phyloP scores from a whole-genome alignment of 192 early-diverging fungal species.

The Mortierella hygrophila region DNA sequence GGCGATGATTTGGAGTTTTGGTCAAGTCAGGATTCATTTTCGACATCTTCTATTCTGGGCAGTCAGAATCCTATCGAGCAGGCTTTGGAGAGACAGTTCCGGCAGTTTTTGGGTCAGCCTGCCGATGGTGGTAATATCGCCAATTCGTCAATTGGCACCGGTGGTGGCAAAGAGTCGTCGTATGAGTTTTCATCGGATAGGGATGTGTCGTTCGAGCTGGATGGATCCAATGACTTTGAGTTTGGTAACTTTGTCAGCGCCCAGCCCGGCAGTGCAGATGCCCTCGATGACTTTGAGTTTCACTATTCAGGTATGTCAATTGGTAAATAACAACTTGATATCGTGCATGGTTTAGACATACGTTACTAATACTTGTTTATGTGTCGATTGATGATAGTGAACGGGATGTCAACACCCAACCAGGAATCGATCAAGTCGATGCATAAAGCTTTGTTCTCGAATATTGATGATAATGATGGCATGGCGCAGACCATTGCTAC shows the following conservation, averaged over 20 bases:
- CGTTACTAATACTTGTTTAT: background rate
- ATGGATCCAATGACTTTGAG: conserved; percentile 32
- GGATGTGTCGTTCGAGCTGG: conserved; percentile 39
- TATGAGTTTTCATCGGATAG: conserved; percentile 17
- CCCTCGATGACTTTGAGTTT: conserved; percentile 23
- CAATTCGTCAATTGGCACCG: conserved; percentile 15
- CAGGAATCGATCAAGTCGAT: conserved; percentile 60
- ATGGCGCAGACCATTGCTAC: conserved; percentile 63
- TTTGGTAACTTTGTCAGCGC: conserved; percentile 38
- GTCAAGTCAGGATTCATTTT: conserved; percentile 33
- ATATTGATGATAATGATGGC: conserved; percentile 66
- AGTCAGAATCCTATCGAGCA: conserved; percentile 4
- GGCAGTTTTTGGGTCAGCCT: conserved; percentile 23
- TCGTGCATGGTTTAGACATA: background rate
- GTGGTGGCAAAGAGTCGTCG: conserved; percentile 24
- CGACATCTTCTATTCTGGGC: background rate
- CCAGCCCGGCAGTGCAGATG: conserved; percentile 27
- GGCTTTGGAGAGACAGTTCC: conserved; percentile 27
- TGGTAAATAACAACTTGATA: background rate
- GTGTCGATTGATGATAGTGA: background rate
- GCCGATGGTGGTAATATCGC: background rate
- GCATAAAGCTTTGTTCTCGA: conserved; percentile 60
- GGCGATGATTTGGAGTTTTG: conserved; percentile 32
- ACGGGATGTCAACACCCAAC: conserved; percentile 30
- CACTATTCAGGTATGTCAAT: conserved; percentile 18